Base-by-base conservation (phyloP, 2,329 filamentous ascomycete genomes). In the Microcyclosporella mali region DNA sequence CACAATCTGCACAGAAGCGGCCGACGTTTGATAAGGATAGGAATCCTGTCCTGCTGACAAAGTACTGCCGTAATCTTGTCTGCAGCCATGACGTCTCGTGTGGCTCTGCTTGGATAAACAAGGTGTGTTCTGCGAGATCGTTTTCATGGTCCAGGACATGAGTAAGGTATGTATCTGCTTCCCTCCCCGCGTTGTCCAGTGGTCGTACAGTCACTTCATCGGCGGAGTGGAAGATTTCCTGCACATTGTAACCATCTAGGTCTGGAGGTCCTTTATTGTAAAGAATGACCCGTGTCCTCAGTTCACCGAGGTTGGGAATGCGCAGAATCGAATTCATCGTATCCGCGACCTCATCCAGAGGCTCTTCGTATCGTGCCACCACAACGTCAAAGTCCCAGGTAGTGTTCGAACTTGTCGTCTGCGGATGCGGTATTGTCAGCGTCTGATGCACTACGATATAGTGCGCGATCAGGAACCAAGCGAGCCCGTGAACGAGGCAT, bases 61-160 rank as follows among this genome's bases (percentile, higher is more conserved):
- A 41, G 37, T 46, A 46, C 21, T 45, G 21, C 32, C 32, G n/a
- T 17, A 34, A 51, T 2, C 67, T 63, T 7, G 60, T 51, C 21
- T 61, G 61, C 31, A 71, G 58, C 33, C 68, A 62, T 21, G 46
- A 46, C 19, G 61, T 60, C 28, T 69, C 68, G 50, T 73, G 61
- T 32, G 70, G 53, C 30, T 65, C 63, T 3, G 69, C 70, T 55
- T 73, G 70, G 3, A 74, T 55, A 57, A 74, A 74, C n/a, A 74
- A 47, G 0, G 69, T 72, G 37, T 73, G 69, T 9, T 58, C 59
- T 12, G 70, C 65, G 4, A 73, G 61, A 18, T 52, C 54, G 32
- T 71, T 64, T 64, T 66, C 73, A 33, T 59, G 45, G 15, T 50
- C 56, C 6, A 71, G 46, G 28, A 73, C 70, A 48, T 74, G 71